Base-by-base conservation (phyloP, 345 rosid species). In the Salix udensis region DNA sequence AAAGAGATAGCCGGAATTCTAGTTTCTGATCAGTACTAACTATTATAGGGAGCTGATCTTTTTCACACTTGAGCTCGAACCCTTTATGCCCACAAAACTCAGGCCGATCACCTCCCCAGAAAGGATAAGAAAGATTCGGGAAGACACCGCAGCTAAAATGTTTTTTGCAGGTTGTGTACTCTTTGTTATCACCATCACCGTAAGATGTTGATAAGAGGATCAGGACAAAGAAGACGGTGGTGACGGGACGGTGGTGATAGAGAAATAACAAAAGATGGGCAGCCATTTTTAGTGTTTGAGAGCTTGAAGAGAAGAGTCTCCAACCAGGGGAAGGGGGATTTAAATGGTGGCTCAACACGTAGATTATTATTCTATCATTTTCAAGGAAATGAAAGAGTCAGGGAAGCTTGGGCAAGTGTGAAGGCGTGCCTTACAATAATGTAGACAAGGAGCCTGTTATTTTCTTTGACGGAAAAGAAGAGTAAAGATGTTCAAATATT, bases 71-170 rank as follows among this genome's bases (percentile, higher is more conserved):
- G 30, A 92, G 85, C 61, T 82, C 1, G 74, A 87, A 92, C 1
- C 40, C 71, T 24, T 9, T 1, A 4, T 13, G 78, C 6, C 94
- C 92, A 14, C 94, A 92, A 21, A 37, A 58, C 0, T 6, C 5
- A 4, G 80, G 78, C 46, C 87, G 81, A 0, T 6, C 2, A 30
- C 37, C 40, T 0, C 91, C 85, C 91, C 88, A 88, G 53, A 91
- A 91, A 26, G 94, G 97, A 70, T 89, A 91, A 0, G 75, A 21
- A 15, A 52, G 68, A 71, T 70, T 12, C 23, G 14, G 28, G 1
- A 78, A 1, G 21, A 14, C 9, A 5, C 90, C 97, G 42, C 97
- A 91, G 4, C 0, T 7, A 44, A 66, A 85, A 3, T 71, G 55
- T 0, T 3, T 16, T 1, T 6, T 6, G 79, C 95, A 91, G 12